Conservation (phyloP, 2,329 filamentous ascomycete species). For the Neofusicoccum laricinum region DNA sequence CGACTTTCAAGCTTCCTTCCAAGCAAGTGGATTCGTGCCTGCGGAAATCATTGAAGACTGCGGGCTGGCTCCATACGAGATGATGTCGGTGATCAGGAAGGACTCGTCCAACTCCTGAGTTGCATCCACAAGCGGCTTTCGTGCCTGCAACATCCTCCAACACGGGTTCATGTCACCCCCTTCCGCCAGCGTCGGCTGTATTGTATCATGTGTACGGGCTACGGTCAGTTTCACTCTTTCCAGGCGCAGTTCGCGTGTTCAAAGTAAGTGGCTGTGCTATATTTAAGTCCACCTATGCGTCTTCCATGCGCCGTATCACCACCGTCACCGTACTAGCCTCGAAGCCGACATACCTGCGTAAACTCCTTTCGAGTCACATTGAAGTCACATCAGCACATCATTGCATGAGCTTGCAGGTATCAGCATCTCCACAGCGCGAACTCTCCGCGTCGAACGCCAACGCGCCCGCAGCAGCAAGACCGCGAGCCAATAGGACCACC, state of each 20-base stretch:
- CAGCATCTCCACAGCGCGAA: not conserved
- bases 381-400: not conserved
- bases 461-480: not conserved
- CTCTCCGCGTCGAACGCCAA: not conserved
- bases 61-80: constrained; percentile 33
- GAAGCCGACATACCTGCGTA: not conserved
- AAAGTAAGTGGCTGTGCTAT: not conserved
- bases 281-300: not conserved
- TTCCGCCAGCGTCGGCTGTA: not conserved
- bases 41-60: constrained; percentile 24
- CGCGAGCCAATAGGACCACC: not conserved
- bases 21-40: constrained; percentile 18
- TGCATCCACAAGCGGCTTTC: not conserved
- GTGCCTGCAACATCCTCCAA: not conserved
- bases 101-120: not conserved
- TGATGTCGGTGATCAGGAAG: constrained; percentile 27
- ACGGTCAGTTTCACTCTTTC: not conserved
- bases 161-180: not conserved
- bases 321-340: not conserved
- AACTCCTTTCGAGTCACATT: not conserved
- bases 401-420: constrained; percentile 6
- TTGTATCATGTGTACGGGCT: not conserved
- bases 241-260: not conserved
- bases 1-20: constrained; percentile 31
- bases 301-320: not conserved